Evolutionary conservation across 768 basidiomycete species (phyloP).

Genomic region (Asterophora parasitica): DNA sequence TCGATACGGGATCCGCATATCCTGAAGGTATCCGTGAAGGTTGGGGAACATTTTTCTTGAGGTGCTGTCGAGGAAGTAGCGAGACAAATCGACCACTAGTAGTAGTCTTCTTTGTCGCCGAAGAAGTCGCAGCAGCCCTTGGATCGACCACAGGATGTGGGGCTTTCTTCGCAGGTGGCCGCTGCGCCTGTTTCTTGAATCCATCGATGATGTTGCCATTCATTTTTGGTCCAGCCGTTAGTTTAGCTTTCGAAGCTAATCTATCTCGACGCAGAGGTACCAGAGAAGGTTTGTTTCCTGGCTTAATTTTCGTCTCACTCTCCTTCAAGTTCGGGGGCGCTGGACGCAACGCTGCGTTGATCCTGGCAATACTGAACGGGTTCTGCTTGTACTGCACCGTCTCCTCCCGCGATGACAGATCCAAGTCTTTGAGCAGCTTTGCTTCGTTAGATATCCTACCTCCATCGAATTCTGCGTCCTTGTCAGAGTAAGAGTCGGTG

Average conservation of each 20-base stretch:
- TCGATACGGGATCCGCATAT: no score
- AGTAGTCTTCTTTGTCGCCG: background rate
- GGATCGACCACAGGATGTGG: background rate
- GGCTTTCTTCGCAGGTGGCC: background rate
- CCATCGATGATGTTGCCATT: constrained; percentile 35
- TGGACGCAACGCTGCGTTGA: constrained; percentile 60
- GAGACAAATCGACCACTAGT: no score
- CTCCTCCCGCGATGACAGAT: constrained; percentile 57
- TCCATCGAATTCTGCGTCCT: constrained; percentile 18
- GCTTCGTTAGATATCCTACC: constrained; percentile 21
- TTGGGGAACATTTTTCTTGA: no score
- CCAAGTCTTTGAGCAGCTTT: constrained; percentile 43
- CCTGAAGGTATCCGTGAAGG: no score
- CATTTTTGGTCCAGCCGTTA: background rate
- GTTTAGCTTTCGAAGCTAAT: background rate
- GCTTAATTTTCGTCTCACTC: background rate
- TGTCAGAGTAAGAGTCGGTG: constrained; percentile 16
- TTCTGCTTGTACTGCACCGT: constrained; percentile 65
- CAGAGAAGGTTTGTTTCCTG: background rate
- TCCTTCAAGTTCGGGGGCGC: background rate
- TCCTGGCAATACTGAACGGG: constrained; percentile 77
- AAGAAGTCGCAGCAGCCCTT: no score
- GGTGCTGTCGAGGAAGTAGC: no score
- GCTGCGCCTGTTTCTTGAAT: constrained; percentile 38
- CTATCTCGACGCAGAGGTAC: background rate